phyloP scores from a whole-genome alignment of 1,139 yeast genomes.

The Lizanozyma gosingica region DNA sequence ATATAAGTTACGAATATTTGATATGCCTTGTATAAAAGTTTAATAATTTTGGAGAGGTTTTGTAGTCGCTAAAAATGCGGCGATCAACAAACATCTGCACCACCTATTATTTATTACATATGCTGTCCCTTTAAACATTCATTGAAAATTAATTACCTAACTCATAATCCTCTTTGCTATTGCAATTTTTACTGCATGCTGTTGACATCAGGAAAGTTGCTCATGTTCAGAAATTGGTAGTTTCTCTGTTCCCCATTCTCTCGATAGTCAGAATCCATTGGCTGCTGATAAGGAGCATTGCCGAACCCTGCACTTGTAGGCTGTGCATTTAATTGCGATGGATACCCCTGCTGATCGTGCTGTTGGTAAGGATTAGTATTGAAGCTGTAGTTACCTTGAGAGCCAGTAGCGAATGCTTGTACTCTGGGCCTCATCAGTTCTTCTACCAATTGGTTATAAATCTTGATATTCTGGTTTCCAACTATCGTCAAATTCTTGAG shows the following conservation, averaged over 20 bases:
- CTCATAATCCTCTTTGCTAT: too few species aligned
- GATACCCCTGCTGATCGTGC: conserved; percentile 1
- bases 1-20: too few species aligned
- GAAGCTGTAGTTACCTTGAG: conserved; percentile 3
- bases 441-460: conserved; percentile 66
- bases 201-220: conserved; percentile 22
- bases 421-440: conserved; percentile 23
- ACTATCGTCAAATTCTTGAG: neutral
- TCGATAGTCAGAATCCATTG: neutral
- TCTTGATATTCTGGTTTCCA: conserved; percentile 47
- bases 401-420: conserved; percentile 15
- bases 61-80: too few species aligned
- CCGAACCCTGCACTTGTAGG: conserved; percentile 33
- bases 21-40: too few species aligned
- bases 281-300: conserved; percentile 9
- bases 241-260: neutral
- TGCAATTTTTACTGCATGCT: too few species aligned
- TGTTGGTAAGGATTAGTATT: conserved; percentile 1
- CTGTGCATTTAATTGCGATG: conserved; percentile 6
- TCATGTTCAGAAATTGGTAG: conserved; percentile 20
- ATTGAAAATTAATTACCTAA: too few species aligned
- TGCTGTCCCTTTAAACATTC: too few species aligned
- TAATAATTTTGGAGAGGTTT: too few species aligned
- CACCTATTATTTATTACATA: too few species aligned
- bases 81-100: too few species aligned